These are phyloP conservation scores for Orbilia blumenaviensis DNA, from an alignment of 2,329 filamentous ascomycete genomes.

Conservation along the genomic window DNA sequence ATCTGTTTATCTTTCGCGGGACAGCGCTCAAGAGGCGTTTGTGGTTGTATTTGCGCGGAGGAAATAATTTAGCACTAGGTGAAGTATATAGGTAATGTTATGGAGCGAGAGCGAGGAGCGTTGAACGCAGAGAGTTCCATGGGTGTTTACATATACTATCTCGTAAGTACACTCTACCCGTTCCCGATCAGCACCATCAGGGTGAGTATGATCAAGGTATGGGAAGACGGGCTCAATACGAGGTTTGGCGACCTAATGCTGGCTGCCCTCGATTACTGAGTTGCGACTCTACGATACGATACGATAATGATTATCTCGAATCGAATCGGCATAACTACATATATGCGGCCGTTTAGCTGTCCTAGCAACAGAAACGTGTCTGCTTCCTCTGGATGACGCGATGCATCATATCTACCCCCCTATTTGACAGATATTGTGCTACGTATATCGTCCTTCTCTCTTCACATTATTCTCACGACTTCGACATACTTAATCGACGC, in stretches of 20 bases:
- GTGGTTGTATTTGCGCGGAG: conserved; percentile 6
- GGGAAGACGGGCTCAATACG: conserved; percentile 18
- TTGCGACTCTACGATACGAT: conserved; percentile 23
- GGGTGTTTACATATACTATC: conserved; percentile 18
- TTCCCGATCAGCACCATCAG: conserved; percentile 51
- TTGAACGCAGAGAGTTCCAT: conserved; percentile 10
- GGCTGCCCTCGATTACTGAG: neutral
- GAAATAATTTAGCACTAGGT: conserved; percentile 43
- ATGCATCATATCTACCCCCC: conserved; percentile 2
- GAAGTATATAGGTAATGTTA: conserved; percentile 41
- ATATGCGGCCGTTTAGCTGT: neutral
- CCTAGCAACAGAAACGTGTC: neutral
- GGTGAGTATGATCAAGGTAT: conserved; percentile 52
- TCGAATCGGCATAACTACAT: neutral
- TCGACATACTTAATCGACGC: neutral
- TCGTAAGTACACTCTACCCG: conserved; percentile 38
- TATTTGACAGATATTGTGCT: conserved; percentile 11
- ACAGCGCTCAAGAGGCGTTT: conserved; percentile 16
- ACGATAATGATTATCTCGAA: neutral
- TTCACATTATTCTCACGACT: neutral
- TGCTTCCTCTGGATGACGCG: neutral
- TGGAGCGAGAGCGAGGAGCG: conserved; percentile 25
- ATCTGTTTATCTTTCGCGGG: conserved; percentile 5
- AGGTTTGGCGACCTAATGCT: conserved; percentile 4
- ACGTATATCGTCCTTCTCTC: neutral